Percentiles rank a stretch among this genome's conserved stretches.
Conservation (phyloP, 352 stramenopile genomes). For the Phytopythium boreale region DNA sequence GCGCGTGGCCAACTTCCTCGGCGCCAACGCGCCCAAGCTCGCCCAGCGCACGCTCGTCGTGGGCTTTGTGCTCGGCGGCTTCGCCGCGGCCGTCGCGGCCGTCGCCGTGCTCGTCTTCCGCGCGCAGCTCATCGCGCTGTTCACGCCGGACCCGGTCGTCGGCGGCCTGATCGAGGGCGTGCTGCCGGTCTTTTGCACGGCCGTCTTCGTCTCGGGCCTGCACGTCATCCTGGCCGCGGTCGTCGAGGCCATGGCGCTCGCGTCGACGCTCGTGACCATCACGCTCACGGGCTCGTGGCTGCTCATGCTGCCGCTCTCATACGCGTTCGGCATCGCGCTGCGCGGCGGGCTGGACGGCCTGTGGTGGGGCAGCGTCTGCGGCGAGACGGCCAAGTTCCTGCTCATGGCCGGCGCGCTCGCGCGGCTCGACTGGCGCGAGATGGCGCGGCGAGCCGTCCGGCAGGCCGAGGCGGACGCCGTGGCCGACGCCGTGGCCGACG, state of each 20-base stretch:
- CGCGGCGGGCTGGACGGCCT: slow-evolving; percentile 51
- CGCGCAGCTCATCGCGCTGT: slow-evolving; percentile 44
- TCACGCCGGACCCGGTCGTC: slow-evolving; percentile 64
- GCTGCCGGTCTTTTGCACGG: slow-evolving; percentile 68
- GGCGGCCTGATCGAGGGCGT: slow-evolving; percentile 43
- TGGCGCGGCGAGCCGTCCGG: slow-evolving; percentile 59
- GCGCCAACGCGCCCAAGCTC: slow-evolving; percentile 52
- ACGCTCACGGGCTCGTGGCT: slow-evolving; percentile 68
- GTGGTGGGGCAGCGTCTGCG: slow-evolving; percentile 72
- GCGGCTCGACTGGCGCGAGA: slow-evolving; percentile 68
- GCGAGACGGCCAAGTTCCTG: slow-evolving; percentile 72
- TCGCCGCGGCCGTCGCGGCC: slow-evolving; percentile 52
- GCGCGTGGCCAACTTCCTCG: slow-evolving; percentile 69
- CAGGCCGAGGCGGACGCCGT: slow-evolving; percentile 53
- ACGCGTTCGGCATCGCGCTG: slow-evolving; percentile 51
- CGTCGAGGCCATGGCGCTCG: slow-evolving; percentile 77
- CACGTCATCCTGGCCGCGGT: slow-evolving; percentile 78
- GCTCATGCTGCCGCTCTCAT: slow-evolving; percentile 63
- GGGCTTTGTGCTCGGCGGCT: slow-evolving; percentile 59
- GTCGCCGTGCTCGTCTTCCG: slow-evolving; percentile 50
- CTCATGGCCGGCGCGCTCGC: slow-evolving; percentile 53
- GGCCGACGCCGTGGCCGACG: slow-evolving; percentile 8
- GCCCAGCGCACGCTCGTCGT: slow-evolving; percentile 58
- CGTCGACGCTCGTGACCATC: slow-evolving; percentile 66
- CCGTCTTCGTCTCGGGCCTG: slow-evolving; percentile 70